These are phyloP conservation scores for Raffaelea arxii DNA, from an alignment of 2,329 filamentous ascomycete species.

Conservation along the genomic window DNA sequence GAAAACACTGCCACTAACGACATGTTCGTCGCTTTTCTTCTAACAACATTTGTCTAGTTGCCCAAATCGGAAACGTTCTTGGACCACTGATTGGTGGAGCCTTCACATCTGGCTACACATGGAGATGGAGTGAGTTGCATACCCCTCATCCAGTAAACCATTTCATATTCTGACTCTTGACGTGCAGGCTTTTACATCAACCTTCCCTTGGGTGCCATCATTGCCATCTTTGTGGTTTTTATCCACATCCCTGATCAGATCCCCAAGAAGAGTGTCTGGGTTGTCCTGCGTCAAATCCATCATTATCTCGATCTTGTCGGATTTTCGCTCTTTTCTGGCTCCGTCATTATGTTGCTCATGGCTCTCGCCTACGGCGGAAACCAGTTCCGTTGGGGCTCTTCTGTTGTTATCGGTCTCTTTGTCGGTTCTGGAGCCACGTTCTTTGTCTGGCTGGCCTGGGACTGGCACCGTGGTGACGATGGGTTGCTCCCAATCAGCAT, in stretches of 20 bases:
- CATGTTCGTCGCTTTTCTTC: too few species aligned
- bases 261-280: constrained; percentile 18
- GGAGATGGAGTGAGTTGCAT: too few species aligned
- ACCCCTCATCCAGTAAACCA: too few species aligned
- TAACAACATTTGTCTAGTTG: too few species aligned
- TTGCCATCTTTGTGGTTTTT: constrained; percentile 22
- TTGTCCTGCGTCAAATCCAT: constrained; percentile 16
- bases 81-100: too few species aligned
- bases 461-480: constrained; percentile 20
- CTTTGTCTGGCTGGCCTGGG: constrained; percentile 33
- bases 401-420: constrained; percentile 32
- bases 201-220: constrained; percentile 30
- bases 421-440: constrained; percentile 24
- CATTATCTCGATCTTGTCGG: constrained; percentile 30
- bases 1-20: too few species aligned
- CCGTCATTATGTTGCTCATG: constrained; percentile 31
- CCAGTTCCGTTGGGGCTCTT: constrained; percentile 28
- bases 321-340: constrained; percentile 31
- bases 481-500: constrained; percentile 19
- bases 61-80: too few species aligned
- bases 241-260: constrained; percentile 27
- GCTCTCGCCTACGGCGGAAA: constrained; percentile 34
- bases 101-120: too few species aligned
- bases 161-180: too few species aligned
- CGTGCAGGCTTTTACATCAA: constrained; percentile 38